phyloP scores from a whole-genome alignment of 2,329 filamentous ascomycete genomes.

The Penicillium sp. region DNA sequence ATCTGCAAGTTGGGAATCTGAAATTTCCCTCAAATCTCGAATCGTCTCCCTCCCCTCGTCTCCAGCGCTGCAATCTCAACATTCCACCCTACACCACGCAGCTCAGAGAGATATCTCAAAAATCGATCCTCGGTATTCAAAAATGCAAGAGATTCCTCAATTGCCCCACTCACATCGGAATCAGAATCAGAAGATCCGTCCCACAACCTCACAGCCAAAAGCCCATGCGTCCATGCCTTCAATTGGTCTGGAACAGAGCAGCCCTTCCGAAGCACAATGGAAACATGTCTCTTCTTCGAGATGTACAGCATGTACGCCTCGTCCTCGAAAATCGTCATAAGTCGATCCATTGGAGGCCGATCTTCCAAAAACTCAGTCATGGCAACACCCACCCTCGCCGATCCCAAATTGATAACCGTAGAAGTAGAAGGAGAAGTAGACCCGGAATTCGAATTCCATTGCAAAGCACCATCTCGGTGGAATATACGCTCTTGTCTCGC shows the following conservation, averaged over 20 bases:
- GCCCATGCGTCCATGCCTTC: slow-evolving; percentile 64
- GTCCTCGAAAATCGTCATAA: slow-evolving; percentile 54
- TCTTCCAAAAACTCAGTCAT: slow-evolving; percentile 39
- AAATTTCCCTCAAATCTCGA: slow-evolving; percentile 17
- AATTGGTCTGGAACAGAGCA: slow-evolving; percentile 55
- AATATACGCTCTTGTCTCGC: slow-evolving; percentile 61
- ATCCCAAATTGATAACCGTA: slow-evolving; percentile 44
- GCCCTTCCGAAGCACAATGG: slow-evolving; percentile 66
- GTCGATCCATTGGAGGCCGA: slow-evolving; percentile 45
- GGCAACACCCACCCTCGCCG: slow-evolving; percentile 56
- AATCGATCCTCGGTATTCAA: slow-evolving; percentile 47
- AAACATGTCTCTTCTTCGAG: slow-evolving; percentile 41
- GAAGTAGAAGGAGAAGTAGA: slow-evolving; percentile 10
- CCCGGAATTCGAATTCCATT: slow-evolving; percentile 39
- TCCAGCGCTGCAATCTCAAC: slow-evolving; percentile 65
- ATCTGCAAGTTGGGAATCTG: neutral
- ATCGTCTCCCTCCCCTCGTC: slow-evolving; percentile 56
- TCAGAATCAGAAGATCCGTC: neutral
- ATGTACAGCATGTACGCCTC: slow-evolving; percentile 66
- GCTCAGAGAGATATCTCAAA: slow-evolving; percentile 41
- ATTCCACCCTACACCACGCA: slow-evolving; percentile 65
- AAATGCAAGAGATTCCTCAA: slow-evolving; percentile 46
- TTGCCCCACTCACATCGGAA: slow-evolving; percentile 31
- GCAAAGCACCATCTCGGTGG: slow-evolving; percentile 66
- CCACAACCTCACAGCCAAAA: slow-evolving; percentile 47